Percentiles rank a stretch among this genome's conserved stretches.
phyloP scores from a whole-genome alignment of 352 stramenopile species.

The Globisporangium cystogenes region DNA sequence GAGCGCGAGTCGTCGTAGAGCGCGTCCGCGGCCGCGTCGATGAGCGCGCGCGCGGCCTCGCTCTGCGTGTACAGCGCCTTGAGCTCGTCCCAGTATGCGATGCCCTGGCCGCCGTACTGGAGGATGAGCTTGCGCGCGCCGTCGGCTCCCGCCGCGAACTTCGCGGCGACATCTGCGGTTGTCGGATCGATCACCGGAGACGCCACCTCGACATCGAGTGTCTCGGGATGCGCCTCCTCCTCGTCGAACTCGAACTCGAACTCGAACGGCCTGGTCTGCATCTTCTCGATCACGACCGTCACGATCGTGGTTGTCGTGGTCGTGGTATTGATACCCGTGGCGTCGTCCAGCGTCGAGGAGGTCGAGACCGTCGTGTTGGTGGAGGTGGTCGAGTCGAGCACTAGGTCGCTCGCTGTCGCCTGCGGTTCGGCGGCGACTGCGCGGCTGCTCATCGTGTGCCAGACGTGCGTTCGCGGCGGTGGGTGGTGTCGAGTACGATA shows the following conservation, averaged over 20 bases:
- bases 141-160: background rate
- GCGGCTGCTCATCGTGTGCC: no score
- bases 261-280: background rate
- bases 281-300: constrained; percentile 8
- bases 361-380: background rate
- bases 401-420: background rate
- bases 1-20: constrained; percentile 54
- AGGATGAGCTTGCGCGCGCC: constrained; percentile 24
- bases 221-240: no score
- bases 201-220: no score
- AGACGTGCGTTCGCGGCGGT: no score
- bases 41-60: constrained; percentile 27
- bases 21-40: constrained; percentile 37
- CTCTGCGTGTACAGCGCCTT: constrained; percentile 33
- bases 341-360: background rate
- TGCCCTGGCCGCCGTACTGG: constrained; percentile 69
- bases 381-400: background rate
- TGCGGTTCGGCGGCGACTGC: no score
- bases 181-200: no score
- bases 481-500: no score
- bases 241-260: no score
- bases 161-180: no score
- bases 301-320: constrained; percentile 1
- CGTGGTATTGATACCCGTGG: background rate
- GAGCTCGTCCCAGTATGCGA: constrained; percentile 65